Base-by-base conservation (phyloP, 169 alveolate genomes). In the Plasmodium inui region DNA sequence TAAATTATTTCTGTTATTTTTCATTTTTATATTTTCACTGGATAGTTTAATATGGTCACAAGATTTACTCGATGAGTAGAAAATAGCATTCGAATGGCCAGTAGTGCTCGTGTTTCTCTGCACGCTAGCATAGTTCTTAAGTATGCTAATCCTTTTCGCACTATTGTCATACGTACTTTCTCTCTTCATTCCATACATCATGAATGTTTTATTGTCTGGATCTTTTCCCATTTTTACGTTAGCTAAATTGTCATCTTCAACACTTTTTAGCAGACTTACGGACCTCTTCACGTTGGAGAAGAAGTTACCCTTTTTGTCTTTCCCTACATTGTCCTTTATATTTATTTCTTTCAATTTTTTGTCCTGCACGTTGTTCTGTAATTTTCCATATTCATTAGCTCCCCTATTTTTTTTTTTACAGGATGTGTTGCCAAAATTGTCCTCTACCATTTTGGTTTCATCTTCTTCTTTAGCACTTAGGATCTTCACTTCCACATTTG, bases 11-110 rank as follows among this genome's bases (percentile, higher is more conserved):
- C 12, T 50, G 22, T 76, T 88, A 76, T 74, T 86, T 6, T 86
- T 76, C 41, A 34, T 32, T 76, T 76, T 86, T 86, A 86, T 46
- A 78, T 57, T 86, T 78, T 46, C 72, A 86, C 32, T 76, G 34
- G 79, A 76, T 50, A 34, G 14, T 86, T 86, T 74, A 50, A 86
- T 76, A 34, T 86, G 79, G 53, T 82, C 93, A 76, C 46, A 74
- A 2, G 86, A 86, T 86, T 55, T 50, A 34, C 80, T 86, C 28
- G 93, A 30, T 44, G 84, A 26, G 61, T 53, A n/a, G 26, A 72
- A n/a, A 67, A 83, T 32, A 10, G 10, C 71, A 50, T 53, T 53
- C 28, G 50, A 28, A 14, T 50, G 61, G 37, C 61, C n/a, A 83
- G 67, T 34, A 2, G 30, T 41, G 5, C 22, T 84, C 57, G 19